Evolutionary conservation across 805 yeast species (phyloP).

Genomic region (Metschnikowia cubensis): DNA sequence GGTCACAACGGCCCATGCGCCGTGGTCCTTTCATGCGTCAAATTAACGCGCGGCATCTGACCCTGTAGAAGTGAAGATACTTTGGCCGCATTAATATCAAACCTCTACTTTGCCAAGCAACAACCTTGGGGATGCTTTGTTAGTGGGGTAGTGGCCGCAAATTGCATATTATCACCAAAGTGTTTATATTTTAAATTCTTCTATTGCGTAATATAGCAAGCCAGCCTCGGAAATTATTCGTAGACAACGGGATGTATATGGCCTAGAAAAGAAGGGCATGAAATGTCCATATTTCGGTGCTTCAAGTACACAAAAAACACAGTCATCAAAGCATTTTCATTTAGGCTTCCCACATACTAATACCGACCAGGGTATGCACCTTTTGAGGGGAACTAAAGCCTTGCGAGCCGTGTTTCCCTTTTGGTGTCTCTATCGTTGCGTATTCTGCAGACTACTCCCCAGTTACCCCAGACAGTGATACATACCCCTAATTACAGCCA

Average conservation of each 20-base stretch:
- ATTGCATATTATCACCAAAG: no score
- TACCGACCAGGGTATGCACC: not conserved
- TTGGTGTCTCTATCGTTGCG: not conserved
- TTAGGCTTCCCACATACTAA: no score
- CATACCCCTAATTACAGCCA: conserved; percentile 1
- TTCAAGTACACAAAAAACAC: no score
- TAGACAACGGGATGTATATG: not conserved
- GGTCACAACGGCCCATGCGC: not conserved
- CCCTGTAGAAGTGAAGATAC: not conserved
- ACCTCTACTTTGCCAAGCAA: no score
- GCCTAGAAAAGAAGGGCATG: no score
- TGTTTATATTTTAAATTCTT: no score
- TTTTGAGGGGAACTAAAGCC: not conserved
- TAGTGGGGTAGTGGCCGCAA: no score
- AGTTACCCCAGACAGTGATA: not conserved
- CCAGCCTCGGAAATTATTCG: no score
- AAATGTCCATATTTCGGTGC: no score
- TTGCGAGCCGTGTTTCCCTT: not conserved
- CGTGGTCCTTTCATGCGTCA: not conserved
- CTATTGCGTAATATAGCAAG: no score
- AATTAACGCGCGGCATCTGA: not conserved
- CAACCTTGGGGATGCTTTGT: no score
- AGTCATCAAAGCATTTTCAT: no score
- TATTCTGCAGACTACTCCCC: not conserved
- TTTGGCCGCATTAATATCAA: not conserved